Evolutionary conservation across 345 rosid species (phyloP).

Genomic region (Eucalyptus pauciflora): DNA sequence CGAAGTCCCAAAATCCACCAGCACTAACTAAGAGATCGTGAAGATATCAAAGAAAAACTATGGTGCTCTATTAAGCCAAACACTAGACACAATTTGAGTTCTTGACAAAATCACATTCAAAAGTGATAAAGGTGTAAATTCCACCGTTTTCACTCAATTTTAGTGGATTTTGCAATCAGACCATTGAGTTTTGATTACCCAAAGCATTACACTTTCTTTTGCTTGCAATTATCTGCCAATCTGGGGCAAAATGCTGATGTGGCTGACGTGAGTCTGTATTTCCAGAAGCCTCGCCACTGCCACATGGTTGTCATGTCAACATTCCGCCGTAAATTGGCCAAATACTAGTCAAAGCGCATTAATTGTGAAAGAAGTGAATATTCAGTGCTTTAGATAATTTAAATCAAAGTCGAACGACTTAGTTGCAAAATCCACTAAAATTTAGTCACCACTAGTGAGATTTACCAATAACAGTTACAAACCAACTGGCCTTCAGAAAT

Average conservation of each 20-base stretch:
- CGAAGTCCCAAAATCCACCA: background rate
- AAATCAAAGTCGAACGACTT: background rate
- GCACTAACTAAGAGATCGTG: background rate
- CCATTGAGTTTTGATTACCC: background rate
- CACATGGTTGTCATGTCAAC: background rate
- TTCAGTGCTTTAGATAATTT: background rate
- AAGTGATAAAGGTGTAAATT: background rate
- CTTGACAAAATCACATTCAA: background rate
- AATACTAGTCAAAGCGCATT: background rate
- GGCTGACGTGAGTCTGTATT: background rate
- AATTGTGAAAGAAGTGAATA: background rate
- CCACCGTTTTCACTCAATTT: background rate
- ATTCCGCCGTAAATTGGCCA: background rate
- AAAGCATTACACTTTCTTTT: background rate
- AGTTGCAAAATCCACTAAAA: background rate
- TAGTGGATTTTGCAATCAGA: background rate
- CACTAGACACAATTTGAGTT: background rate
- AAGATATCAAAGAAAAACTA: background rate
- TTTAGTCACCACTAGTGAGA: background rate
- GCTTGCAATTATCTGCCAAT: background rate
- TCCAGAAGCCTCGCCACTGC: background rate
- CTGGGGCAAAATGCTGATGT: background rate
- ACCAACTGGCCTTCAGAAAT: background rate
- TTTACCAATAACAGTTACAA: background rate
- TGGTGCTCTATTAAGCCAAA: background rate